Base-by-base conservation (phyloP, 2,329 filamentous ascomycete species). In the Graphilbum fragrans region DNA sequence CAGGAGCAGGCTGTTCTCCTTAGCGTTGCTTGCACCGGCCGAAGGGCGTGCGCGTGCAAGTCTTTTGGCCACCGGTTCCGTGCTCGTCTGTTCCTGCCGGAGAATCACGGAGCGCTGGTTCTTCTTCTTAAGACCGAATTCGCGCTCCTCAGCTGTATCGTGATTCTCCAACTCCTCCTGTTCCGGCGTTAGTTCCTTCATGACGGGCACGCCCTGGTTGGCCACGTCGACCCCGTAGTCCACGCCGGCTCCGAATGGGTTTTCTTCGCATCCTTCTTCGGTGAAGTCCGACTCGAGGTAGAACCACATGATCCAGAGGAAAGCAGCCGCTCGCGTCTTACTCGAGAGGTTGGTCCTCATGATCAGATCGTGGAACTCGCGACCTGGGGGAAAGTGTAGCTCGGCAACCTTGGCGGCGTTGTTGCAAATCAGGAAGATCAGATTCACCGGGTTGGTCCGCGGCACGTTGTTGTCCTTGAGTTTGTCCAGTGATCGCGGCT, bases 221-320 rank as follows among this genome's bases (percentile, higher is more conserved):
- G 75, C 74, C 2, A 81, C 73, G 45, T 76, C 72, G 1, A 74
- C 62, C 9, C 68, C 72, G 47, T 82, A 82, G 53, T 80, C 77
- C 3, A 82, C 74, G 12, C 77, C 79, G 11, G 67, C 58, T 0
- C 92, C 92, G 53, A 95, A 98, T 0, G 92, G 92, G 54, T 98
- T 98, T 51, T 85, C 81, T 37, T 86, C 72, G 35, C 86, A 90
- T 42, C 85, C 86, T 53, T 94, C 85, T 51, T 82, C 78, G 0
- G 85, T 85, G 51, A 95, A 96, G 57, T 95, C 86, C 22, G 88
- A 94, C 58, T 98, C 92, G 17, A 98, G 72, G 56, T 98, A 96
- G 69, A 92, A 95, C 92, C 92, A 98, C 79, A 98, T 93, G 48
- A 98, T 68, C 92, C 92, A 98, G 18, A 98, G 65, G 52, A 98